A percentile compares a stretch with the other conserved stretches of the same genome.
Evolutionary conservation across 140 eudicot genomes (phyloP).

Genomic region (Bidens hawaiensis): DNA sequence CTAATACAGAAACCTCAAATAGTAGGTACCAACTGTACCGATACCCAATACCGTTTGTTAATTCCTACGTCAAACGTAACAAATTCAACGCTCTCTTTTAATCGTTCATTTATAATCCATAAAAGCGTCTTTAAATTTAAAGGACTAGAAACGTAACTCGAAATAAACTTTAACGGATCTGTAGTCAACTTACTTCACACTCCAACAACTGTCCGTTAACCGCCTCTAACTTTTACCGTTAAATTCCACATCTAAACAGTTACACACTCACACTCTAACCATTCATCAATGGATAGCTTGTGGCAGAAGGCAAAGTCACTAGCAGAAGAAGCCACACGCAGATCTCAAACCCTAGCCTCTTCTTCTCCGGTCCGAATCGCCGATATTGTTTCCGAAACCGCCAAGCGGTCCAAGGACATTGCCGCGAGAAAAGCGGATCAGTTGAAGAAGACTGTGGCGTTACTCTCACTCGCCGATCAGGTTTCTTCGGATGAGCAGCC

Average conservation of each 20-base stretch:
- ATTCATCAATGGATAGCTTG: constrained; percentile 29
- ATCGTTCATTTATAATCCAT: no score
- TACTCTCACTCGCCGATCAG: constrained; percentile 44
- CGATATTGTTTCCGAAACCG: constrained; percentile 47
- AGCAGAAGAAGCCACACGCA: constrained; percentile 47
- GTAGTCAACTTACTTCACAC: not conserved
- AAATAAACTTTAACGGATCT: not conserved
- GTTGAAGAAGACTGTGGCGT: constrained; percentile 29
- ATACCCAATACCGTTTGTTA: no score
- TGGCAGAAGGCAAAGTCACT: constrained; percentile 45
- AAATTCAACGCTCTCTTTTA: no score
- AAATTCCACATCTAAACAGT: constrained; percentile 1
- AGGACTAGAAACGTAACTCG: not conserved
- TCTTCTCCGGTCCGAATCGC: constrained; percentile 48
- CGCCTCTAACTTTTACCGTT: not conserved
- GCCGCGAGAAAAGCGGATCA: constrained; percentile 44
- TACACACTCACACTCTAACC: not conserved
- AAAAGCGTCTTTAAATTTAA: not conserved
- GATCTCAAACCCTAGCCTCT: constrained; percentile 41
- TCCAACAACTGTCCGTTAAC: not conserved
- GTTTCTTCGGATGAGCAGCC: constrained; percentile 18
- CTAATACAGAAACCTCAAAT: no score
- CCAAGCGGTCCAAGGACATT: constrained; percentile 42
- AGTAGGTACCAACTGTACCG: no score
- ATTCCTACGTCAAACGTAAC: no score